phyloP scores from a whole-genome alignment of 139 green algal species.

The Picochlorum sp. region DNA sequence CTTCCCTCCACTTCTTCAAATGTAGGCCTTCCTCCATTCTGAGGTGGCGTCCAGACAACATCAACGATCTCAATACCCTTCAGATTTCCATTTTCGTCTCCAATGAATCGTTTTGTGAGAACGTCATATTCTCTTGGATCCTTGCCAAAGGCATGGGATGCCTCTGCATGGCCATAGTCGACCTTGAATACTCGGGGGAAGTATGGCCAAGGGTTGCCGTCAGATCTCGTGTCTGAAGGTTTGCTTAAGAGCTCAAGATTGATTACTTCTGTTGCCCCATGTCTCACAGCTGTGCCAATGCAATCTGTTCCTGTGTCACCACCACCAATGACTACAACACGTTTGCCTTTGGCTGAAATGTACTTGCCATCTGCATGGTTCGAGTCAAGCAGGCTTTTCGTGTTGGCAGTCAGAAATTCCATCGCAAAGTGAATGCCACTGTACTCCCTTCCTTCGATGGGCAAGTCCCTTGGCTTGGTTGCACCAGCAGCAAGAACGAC shows the following conservation, averaged over 20 bases:
- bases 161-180: slow-evolving; percentile 94
- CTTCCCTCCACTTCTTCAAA: slow-evolving; percentile 68
- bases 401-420: slow-evolving; percentile 93
- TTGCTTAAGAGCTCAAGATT: slow-evolving; percentile 91
- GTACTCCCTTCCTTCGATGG: slow-evolving; percentile 60
- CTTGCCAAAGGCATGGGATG: slow-evolving; percentile 51
- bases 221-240: slow-evolving; percentile 61
- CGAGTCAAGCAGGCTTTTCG: slow-evolving; percentile 81
- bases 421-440: slow-evolving; percentile 93
- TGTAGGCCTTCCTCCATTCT: slow-evolving; percentile 32
- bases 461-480: slow-evolving; percentile 85
- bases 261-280: slow-evolving; percentile 68
- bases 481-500: slow-evolving; percentile 84
- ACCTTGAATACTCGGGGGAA: slow-evolving; percentile 68
- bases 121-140: slow-evolving; percentile 90
- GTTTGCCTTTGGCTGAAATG: slow-evolving; percentile 82
- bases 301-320: slow-evolving; percentile 96
- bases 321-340: slow-evolving; percentile 92
- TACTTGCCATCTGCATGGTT: slow-evolving; percentile 72
- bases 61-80: slow-evolving; percentile 49
- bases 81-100: slow-evolving; percentile 65
- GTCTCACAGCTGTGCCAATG: slow-evolving; percentile 86
- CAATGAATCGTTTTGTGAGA: slow-evolving; percentile 90
- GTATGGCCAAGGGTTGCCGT: slow-evolving; percentile 88
- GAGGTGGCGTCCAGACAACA: slow-evolving; percentile 35